Evolutionary conservation across 495 filamentous ascomycete species (phyloP), one percentile per base, ranked within the genome.

Genomic region (Penicillium canariense): DNA sequence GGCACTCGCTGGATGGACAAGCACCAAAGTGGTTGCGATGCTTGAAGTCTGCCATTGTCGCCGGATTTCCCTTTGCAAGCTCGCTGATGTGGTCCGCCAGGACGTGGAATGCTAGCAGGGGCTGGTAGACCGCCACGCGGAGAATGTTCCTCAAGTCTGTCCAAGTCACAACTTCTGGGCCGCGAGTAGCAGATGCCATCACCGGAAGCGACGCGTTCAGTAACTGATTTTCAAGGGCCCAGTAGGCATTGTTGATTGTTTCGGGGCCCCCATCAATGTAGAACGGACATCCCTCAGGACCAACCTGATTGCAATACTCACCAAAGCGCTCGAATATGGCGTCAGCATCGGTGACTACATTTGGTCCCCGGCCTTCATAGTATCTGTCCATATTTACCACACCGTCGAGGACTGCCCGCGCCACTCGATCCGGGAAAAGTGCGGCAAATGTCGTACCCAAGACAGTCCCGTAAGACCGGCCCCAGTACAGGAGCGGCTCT

Each of bases 391-490:
- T 74, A 56, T 89, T 63, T 14, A 79, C 78, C 7, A 84, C 81
- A 2, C 73, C 81, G 48, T 85, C 81, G 5, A 85, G 67, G 3
- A 83, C 62, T 23, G 73, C 59, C 7, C 81, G 73, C 4, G 65
- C 60, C 12, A 84, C 63, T 25, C 79, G 76, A 42, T 81, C 68
- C 0, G 81, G 81, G 28, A 72, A 79, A 61, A 84, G 76, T 1
- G 78, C 71, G 2, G 79, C 77, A 54, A 82, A 81, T 2, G 75
- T 80, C 0, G 82, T 72, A 0, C 85, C 86, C 4, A 89, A 78
- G 4, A 84, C 67, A 1, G 84, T 86, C 3, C 86, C 87, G 58
- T 89, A 89, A n/a, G 81, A 85, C 14, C 87, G 79, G 9, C 87
- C 80, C 73, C 86, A 86, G 43, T 82, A 87, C 5, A 81, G 73